These are phyloP conservation scores for Calamus simplicifolius DNA, from an alignment of 176 grass and related monocot species.

Conservation along the genomic window DNA sequence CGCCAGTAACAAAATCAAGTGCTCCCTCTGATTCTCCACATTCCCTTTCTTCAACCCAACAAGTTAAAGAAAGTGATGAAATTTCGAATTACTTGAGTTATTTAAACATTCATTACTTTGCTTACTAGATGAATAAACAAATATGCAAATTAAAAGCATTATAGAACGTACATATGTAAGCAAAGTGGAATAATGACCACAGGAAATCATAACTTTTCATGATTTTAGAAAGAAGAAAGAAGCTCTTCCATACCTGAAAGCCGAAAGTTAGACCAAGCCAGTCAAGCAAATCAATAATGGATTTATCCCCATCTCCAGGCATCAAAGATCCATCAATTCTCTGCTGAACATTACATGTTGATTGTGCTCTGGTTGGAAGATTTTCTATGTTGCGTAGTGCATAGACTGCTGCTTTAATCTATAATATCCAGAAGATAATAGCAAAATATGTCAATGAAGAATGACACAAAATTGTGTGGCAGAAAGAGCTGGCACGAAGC, in stretches of 20 bases:
- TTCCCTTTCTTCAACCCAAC: conserved; percentile 67
- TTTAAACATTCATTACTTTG: background rate
- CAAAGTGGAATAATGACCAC: background rate
- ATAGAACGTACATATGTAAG: too few relatives aligned
- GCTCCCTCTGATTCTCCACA: conserved; percentile 93
- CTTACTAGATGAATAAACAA: background rate
- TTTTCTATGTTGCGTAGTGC: conserved; percentile 26
- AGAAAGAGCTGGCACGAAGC: conserved; percentile 6
- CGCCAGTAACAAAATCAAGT: conserved; percentile 95
- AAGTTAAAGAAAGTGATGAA: conserved; percentile 22
- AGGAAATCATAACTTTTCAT: background rate
- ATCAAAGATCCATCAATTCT: conserved; percentile 10
- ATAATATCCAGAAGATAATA: conserved; percentile 4
- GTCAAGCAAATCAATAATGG: conserved; percentile 64
- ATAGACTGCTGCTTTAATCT: conserved; percentile 76
- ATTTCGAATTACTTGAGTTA: conserved; percentile 5
- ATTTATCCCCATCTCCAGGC: conserved; percentile 6
- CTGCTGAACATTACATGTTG: background rate
- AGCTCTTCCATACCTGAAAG: conserved; percentile 65
- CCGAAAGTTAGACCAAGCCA: conserved; percentile 83
- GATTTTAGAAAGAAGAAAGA: background rate
- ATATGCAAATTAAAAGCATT: background rate
- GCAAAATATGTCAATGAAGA: conserved; percentile 7
- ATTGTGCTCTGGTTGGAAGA: conserved; percentile 39
- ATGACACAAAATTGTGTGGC: background rate